phyloP scores from a whole-genome alignment of 345 rosid species.

The Citrus medica region DNA sequence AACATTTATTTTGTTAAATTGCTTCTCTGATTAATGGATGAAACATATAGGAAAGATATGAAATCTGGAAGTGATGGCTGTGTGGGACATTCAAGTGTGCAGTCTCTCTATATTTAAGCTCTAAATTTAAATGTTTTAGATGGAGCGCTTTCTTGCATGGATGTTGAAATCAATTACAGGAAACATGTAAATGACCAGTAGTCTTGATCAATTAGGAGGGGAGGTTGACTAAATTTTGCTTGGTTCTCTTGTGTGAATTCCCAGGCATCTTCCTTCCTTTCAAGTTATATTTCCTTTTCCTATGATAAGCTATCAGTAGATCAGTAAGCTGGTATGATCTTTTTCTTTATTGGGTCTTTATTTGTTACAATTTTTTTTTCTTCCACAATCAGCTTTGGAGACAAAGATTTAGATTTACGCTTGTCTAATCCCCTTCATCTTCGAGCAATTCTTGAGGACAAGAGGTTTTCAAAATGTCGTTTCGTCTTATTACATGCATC shows the following conservation, averaged over 20 bases:
- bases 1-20: constrained; percentile 11
- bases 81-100: not conserved
- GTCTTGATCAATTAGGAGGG: not conserved
- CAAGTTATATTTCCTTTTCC: constrained; percentile 11
- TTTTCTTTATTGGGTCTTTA: not conserved
- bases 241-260: constrained; percentile 1
- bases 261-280: not conserved
- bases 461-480: constrained; percentile 63
- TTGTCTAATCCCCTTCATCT: constrained; percentile 90
- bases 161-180: not conserved
- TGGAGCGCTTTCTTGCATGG: not conserved
- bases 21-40: constrained; percentile 5
- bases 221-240: not conserved
- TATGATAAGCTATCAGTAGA: not conserved
- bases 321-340: not conserved
- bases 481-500: constrained; percentile 91
- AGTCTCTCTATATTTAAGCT: not conserved
- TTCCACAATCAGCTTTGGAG: constrained; percentile 64
- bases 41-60: constrained; percentile 8
- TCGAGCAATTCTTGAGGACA: constrained; percentile 69
- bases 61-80: constrained; percentile 7
- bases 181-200: not conserved
- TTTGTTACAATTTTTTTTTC: constrained; percentile 5
- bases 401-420: constrained; percentile 85
- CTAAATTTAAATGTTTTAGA: not conserved